These are phyloP conservation scores for Xylariaceae sp. DNA, from an alignment of 2,329 filamentous ascomycete species.

Conservation along the genomic window DNA sequence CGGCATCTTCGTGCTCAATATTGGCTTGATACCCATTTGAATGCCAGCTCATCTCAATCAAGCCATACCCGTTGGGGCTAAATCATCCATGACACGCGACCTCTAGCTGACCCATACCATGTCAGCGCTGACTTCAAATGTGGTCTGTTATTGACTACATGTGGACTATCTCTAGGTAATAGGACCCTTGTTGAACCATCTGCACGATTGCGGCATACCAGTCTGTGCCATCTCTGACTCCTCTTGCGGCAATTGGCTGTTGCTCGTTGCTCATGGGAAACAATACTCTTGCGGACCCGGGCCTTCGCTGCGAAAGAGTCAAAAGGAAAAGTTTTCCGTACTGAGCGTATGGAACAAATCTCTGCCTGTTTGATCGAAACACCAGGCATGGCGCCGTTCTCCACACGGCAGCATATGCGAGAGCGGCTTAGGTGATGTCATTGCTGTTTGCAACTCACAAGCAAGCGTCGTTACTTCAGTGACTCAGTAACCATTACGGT, in stretches of 20 bases:
- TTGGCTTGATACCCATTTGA: neutral
- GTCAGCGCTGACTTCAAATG: neutral
- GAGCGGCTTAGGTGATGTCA: neutral
- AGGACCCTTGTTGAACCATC: too few species aligned
- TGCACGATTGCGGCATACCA: neutral
- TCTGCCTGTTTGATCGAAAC: neutral
- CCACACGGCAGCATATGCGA: neutral
- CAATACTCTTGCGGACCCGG: too few species aligned
- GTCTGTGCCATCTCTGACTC: neutral
- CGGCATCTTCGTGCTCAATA: neutral
- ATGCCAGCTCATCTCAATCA: neutral
- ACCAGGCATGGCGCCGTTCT: neutral
- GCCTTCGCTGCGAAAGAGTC: too few species aligned
- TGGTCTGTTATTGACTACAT: neutral
- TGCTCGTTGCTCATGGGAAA: neutral
- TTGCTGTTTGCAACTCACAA: neutral
- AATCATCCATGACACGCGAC: neutral
- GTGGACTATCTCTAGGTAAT: too few species aligned
- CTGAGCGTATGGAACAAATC: neutral
- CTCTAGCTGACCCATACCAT: neutral
- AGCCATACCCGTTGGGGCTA: neutral
- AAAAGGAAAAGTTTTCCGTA: neutral
- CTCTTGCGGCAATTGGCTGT: neutral
- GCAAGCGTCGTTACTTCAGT: neutral
- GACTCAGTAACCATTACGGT: neutral